A percentile compares a stretch with the other conserved stretches of the same genome.
phyloP scores from a whole-genome alignment of 2,329 filamentous ascomycete genomes.

The Nemania serpens region DNA sequence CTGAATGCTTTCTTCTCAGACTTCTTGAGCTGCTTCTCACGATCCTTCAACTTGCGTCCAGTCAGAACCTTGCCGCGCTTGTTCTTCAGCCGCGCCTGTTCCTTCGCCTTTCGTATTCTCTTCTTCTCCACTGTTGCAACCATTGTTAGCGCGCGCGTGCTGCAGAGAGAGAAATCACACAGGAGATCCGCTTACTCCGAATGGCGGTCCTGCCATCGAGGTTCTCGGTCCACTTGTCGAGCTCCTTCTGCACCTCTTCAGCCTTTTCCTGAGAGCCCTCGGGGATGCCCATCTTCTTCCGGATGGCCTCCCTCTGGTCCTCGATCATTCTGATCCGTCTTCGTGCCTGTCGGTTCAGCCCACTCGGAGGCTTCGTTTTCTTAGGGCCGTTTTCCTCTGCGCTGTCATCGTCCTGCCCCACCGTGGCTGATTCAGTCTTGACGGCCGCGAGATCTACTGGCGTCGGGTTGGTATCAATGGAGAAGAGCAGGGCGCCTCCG shows the following conservation, averaged over 20 bases:
- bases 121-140: slow-evolving; percentile 29
- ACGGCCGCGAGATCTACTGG: slow-evolving; percentile 26
- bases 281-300: slow-evolving; percentile 33
- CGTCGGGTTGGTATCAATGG: slow-evolving; percentile 37
- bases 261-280: slow-evolving; percentile 30
- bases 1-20: slow-evolving; percentile 25
- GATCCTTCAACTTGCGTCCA: slow-evolving; percentile 29
- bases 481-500: slow-evolving; percentile 28
- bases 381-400: background rate
- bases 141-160: background rate
- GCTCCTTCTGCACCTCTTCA: slow-evolving; percentile 33
- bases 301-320: slow-evolving; percentile 32
- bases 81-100: slow-evolving; percentile 25
- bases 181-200: slow-evolving; percentile 15
- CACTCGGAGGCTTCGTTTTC: slow-evolving; percentile 18
- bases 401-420: slow-evolving; percentile 10
- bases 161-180: background rate
- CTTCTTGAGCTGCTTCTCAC: slow-evolving; percentile 25
- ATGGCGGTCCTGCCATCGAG: slow-evolving; percentile 25
- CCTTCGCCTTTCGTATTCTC: slow-evolving; percentile 29
- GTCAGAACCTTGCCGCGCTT: slow-evolving; percentile 31
- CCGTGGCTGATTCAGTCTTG: background rate
- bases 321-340: slow-evolving; percentile 39
- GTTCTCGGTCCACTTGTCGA: slow-evolving; percentile 32
- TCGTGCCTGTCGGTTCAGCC: slow-evolving; percentile 36